Evolutionary conservation across 345 rosid genomes (phyloP).

Genomic region (Trapa incisa): DNA sequence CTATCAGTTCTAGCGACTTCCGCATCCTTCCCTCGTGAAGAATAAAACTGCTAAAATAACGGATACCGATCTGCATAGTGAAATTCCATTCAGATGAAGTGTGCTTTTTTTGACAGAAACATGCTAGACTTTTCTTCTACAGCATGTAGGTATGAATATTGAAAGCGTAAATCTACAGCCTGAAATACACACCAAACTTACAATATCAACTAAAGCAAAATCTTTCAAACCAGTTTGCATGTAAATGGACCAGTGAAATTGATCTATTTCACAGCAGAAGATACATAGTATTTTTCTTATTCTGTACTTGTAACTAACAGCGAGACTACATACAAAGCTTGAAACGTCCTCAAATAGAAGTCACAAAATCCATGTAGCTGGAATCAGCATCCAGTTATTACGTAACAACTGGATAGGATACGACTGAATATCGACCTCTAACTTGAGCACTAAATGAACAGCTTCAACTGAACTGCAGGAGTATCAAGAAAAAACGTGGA

Average conservation of each 20-base stretch:
- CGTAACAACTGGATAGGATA: neutral
- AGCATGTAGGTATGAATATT: neutral
- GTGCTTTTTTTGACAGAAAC: too few relatives aligned
- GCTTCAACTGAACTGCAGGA: neutral
- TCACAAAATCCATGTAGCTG: neutral
- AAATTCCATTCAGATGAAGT: neutral
- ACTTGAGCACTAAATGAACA: neutral
- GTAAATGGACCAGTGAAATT: neutral
- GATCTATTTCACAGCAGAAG: neutral
- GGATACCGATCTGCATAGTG: neutral
- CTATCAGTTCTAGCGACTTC: constrained; percentile 20
- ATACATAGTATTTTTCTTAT: neutral
- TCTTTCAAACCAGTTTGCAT: neutral
- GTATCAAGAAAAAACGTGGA: neutral
- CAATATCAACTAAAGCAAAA: neutral
- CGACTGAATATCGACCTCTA: neutral
- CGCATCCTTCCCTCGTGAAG: constrained; percentile 19
- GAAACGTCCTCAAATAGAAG: neutral
- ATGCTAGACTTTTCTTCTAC: neutral
- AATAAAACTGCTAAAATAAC: neutral
- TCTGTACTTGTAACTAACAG: neutral
- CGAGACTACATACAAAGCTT: neutral
- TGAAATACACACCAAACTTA: neutral
- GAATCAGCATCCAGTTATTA: neutral
- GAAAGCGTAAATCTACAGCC: neutral